phyloP scores from a whole-genome alignment of 306 rosid species.

The Benincasa hispida region DNA sequence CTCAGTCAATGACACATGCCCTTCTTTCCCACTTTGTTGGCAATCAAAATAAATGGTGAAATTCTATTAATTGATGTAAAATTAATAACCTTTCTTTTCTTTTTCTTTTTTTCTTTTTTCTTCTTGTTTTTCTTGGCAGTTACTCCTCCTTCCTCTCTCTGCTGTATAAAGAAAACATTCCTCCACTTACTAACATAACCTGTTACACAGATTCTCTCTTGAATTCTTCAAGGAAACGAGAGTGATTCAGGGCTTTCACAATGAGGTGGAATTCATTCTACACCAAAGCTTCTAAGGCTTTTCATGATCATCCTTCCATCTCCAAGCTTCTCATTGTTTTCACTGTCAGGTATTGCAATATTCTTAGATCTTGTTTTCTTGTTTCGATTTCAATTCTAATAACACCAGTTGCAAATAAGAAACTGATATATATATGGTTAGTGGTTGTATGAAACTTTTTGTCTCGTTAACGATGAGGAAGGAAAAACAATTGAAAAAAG shows the following conservation, averaged over 20 bases:
- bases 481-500: too few species aligned
- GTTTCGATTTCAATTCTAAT: not conserved
- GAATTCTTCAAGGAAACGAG: not conserved
- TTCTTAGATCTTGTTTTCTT: not conserved
- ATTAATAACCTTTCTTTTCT: not conserved
- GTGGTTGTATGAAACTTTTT: not conserved
- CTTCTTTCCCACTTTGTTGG: not conserved
- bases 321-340: conserved; percentile 34
- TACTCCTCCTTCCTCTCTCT: not conserved
- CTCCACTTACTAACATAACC: not conserved
- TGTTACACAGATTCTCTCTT: not conserved
- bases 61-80: not conserved
- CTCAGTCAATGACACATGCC: not conserved
- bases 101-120: not conserved
- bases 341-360: conserved; percentile 30
- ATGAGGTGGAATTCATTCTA: conserved; percentile 38
- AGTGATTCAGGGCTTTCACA: not conserved
- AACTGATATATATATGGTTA: not conserved
- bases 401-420: not conserved
- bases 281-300: conserved; percentile 29
- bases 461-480: not conserved
- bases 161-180: not conserved
- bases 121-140: not conserved
- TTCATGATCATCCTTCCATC: conserved; percentile 24
- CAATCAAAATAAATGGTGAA: not conserved